These are phyloP conservation scores for Pyronema omphalodes DNA, from an alignment of 495 filamentous ascomycete species.

Conservation along the genomic window DNA sequence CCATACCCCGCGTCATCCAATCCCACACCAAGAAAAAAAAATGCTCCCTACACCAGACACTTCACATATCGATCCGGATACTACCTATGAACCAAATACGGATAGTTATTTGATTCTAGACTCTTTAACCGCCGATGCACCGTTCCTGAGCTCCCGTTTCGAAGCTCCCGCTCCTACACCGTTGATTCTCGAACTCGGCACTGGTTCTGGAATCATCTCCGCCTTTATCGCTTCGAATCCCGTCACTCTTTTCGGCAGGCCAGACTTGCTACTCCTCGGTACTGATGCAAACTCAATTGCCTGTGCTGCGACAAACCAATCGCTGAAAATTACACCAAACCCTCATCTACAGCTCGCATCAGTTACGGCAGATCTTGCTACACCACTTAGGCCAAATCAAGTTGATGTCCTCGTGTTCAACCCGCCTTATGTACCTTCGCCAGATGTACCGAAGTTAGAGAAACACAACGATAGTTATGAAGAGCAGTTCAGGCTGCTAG, in stretches of 20 bases:
- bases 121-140: constrained; percentile 66
- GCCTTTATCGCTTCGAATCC: constrained; percentile 70
- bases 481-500: constrained; percentile 60
- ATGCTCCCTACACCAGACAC: constrained; percentile 64
- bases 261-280: constrained; percentile 49
- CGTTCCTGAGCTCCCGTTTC: constrained; percentile 54
- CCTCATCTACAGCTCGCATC: constrained; percentile 35
- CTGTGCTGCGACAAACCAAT: constrained; percentile 47
- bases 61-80: constrained; percentile 66
- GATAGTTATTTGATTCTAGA: constrained; percentile 92
- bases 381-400: constrained; percentile 33
- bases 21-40: not conserved
- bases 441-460: constrained; percentile 37
- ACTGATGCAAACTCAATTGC: constrained; percentile 71
- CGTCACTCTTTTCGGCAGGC: constrained; percentile 47
- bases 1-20: too few relatives aligned
- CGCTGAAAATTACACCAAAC: constrained; percentile 30
- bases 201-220: constrained; percentile 79
- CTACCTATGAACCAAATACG: constrained; percentile 84
- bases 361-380: constrained; percentile 45
- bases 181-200: constrained; percentile 67
- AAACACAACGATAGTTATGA: constrained; percentile 32
- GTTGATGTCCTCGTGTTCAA: constrained; percentile 90
- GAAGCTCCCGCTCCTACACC: constrained; percentile 28
- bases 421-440: constrained; percentile 84